Base-by-base conservation (phyloP, 78 protist species). In the Pirum gemmata region DNA sequence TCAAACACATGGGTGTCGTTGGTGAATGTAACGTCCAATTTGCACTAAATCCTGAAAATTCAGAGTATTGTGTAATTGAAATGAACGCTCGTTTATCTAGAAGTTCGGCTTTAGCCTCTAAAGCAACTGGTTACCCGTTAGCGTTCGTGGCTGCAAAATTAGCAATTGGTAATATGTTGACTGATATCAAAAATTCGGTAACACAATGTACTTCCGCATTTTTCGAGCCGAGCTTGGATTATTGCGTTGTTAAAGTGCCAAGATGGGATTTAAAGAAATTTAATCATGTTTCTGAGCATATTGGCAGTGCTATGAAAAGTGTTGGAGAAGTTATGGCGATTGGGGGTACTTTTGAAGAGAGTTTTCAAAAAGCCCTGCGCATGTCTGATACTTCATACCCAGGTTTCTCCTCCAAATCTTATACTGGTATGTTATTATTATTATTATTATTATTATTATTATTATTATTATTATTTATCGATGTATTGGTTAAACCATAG, bases 291-390 rank as follows among this genome's bases (percentile, higher is more conserved):
- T 79, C 90, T 1, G 40, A n/a, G 38, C 86, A 86, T 73, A 90
- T 94, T 36, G 94, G 94, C 31, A 89, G 92, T 2, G 91, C 95
- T 8, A 97, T 97, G 99, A 97, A 97, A 90, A 90, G 94, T 0
- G 99, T 97, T 27, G 98, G 98, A 73, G 98, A 97, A 86, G 96
- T 96, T 85, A 97, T 97, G 99, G 95, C 98, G 34, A 97, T 97
- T 41, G 99, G 98, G 36, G 90, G 99, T 72, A 91, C 93, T 41
- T 97, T 96, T 74, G 98, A 97, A 85, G 99, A 96, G 90, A 90
- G 95, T 35, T 75, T 97, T 27, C 97, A 95, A 88, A 95, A 95
- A 90, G 95, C 88, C 31, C 0, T 93, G 40, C 92, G 95, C 72
- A 90, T 91, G 94, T 91, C 91, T 1, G 93, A 92, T 85, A 26